phyloP scores from a whole-genome alignment of 1,284 basidiomycete genomes.

The Ustilago nuda region DNA sequence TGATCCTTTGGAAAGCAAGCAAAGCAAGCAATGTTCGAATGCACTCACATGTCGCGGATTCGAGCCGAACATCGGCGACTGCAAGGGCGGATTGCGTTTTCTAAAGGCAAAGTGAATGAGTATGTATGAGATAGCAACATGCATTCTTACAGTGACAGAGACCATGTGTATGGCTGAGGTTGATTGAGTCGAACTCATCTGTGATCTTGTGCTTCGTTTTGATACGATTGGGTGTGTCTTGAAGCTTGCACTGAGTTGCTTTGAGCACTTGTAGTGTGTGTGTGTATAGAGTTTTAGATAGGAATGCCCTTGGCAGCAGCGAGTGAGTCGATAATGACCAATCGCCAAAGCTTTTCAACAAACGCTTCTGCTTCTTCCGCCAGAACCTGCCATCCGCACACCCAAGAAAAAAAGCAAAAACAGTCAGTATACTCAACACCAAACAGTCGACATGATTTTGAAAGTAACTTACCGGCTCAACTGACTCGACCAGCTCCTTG shows the following conservation, averaged over 20 bases:
- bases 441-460: no score
- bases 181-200: slow-evolving; percentile 8
- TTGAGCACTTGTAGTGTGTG: not conserved
- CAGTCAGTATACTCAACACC: not conserved
- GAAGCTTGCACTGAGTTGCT: not conserved
- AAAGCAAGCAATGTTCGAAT: not conserved
- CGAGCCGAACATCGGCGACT: not conserved
- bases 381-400: slow-evolving; percentile 38
- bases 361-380: slow-evolving; percentile 62
- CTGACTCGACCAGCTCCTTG: slow-evolving; percentile 41
- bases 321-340: slow-evolving; percentile 55
- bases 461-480: slow-evolving; percentile 58
- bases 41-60: not conserved
- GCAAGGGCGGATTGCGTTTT: not conserved
- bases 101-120: slow-evolving; percentile 1
- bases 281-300: not conserved
- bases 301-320: slow-evolving; percentile 40
- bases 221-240: not conserved
- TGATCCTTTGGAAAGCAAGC: no score
- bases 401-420: not conserved
- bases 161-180: not conserved
- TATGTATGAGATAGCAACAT: slow-evolving; percentile 4
- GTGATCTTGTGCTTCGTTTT: not conserved
- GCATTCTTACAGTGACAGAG: not conserved
- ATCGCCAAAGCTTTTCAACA: slow-evolving; percentile 60